Conservation (phyloP, 192 early-diverging fungal species). For the Coemansia aciculifera region DNA sequence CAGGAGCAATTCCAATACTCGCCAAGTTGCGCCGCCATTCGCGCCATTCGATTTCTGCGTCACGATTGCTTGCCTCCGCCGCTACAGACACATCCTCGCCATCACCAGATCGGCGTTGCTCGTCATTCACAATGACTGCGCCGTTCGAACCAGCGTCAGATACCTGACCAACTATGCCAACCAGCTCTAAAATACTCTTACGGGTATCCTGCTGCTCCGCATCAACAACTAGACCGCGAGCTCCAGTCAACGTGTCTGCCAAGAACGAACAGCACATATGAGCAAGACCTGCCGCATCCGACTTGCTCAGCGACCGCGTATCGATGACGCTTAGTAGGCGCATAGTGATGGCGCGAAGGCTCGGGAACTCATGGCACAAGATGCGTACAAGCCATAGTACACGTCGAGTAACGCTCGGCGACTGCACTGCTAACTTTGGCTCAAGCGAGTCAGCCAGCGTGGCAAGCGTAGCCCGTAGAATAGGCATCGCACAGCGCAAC, state of each 20-base stretch:
- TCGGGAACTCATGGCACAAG: conserved; percentile 32
- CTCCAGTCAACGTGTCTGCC: conserved; percentile 1
- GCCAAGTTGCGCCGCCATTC: conserved; percentile 7
- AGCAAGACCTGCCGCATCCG: conserved; percentile 22
- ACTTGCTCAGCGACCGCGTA: conserved; percentile 2
- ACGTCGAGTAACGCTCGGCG: conserved; percentile 24
- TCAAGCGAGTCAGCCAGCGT: conserved; percentile 33
- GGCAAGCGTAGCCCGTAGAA: conserved; percentile 8
- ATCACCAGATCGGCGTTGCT: not conserved
- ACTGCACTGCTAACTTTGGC: conserved; percentile 27
- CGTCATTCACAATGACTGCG: not conserved
- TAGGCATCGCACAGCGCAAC: conserved; percentile 26
- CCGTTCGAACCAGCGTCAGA: not conserved
- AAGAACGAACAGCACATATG: conserved; percentile 24
- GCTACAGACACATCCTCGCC: not conserved
- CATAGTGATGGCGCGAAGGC: conserved; percentile 23
- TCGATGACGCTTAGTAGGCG: conserved; percentile 27
- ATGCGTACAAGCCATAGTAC: conserved; percentile 36
- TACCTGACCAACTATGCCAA: not conserved
- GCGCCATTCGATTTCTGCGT: conserved; percentile 1
- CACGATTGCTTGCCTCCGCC: not conserved
- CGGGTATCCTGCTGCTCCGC: not conserved
- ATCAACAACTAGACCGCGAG: not conserved
- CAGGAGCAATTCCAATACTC: not conserved
- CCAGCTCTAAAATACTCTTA: not conserved